These are phyloP conservation scores for Phycomyces nitens DNA, from an alignment of 192 early-diverging fungal genomes.

Conservation along the genomic window DNA sequence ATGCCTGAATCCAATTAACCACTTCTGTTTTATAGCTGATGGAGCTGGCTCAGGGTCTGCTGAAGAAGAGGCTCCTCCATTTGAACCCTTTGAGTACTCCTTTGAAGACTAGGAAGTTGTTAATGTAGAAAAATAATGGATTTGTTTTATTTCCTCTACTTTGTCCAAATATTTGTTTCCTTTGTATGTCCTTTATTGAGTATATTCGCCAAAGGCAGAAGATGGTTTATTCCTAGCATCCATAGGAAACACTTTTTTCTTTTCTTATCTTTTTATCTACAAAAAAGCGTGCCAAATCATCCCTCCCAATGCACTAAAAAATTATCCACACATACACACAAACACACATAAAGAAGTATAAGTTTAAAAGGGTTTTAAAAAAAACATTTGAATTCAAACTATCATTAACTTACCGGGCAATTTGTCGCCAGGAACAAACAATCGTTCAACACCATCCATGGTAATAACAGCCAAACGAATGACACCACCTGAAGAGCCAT, in stretches of 20 bases:
- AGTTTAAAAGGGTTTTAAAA: too few relatives aligned
- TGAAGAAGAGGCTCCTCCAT: conserved; percentile 63
- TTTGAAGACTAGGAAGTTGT: conserved; percentile 71
- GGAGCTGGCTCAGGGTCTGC: conserved; percentile 36
- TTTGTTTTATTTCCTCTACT: not conserved
- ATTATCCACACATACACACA: too few relatives aligned
- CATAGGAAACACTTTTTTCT: too few relatives aligned
- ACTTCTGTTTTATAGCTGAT: conserved; percentile 16
- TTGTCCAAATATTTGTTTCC: not conserved
- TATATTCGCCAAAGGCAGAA: too few relatives aligned
- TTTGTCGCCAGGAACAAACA: conserved; percentile 82
- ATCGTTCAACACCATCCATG: conserved; percentile 81
- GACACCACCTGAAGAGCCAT: conserved; percentile 95
- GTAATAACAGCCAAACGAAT: conserved; percentile 94
- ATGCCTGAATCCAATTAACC: not conserved
- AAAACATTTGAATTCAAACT: too few relatives aligned
- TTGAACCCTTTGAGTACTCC: conserved; percentile 82
- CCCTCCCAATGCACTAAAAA: not conserved
- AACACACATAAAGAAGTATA: too few relatives aligned
- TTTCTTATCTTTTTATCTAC: too few relatives aligned
- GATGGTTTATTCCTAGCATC: too few relatives aligned
- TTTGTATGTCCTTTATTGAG: too few relatives aligned
- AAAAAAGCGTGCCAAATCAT: not conserved
- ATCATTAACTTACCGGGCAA: conserved; percentile 49
- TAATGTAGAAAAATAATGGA: too few relatives aligned